Percentiles rank a stretch among this genome's conserved stretches.
phyloP scores from a whole-genome alignment of 805 yeast species.

The Yarrowia hollandica region DNA sequence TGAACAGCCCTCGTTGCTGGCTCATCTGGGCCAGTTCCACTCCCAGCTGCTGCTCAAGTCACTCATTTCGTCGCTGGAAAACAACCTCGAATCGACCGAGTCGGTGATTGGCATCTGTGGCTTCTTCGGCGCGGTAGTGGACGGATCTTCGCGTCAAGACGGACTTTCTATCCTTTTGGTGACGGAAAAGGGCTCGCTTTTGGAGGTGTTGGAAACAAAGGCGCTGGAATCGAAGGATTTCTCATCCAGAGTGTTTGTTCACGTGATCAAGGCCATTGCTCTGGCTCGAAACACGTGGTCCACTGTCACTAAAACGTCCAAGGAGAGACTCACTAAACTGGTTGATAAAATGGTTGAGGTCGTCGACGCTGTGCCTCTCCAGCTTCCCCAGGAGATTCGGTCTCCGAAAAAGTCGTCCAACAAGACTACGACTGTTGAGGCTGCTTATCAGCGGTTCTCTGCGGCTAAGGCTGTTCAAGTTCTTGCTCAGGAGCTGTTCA shows the following conservation, averaged over 20 bases:
- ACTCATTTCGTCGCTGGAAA: slow-evolving; percentile 60
- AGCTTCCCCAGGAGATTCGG: slow-evolving; percentile 1
- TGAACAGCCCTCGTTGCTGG: slow-evolving; percentile 74
- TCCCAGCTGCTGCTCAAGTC: slow-evolving; percentile 62
- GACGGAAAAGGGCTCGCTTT: slow-evolving; percentile 32
- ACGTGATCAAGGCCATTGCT: slow-evolving; percentile 70
- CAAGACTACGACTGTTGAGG: slow-evolving; percentile 30
- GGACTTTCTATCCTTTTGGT: slow-evolving; percentile 43
- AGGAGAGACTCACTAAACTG: slow-evolving; percentile 35
- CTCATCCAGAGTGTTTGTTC: slow-evolving; percentile 45
- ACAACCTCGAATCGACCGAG: slow-evolving; percentile 40
- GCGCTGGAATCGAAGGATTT: slow-evolving; percentile 27
- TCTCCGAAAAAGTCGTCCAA: slow-evolving; percentile 27
- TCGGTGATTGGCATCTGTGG: slow-evolving; percentile 35
- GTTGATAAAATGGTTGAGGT: slow-evolving; percentile 15
- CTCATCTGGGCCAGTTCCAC: slow-evolving; percentile 71
- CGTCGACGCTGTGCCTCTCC: slow-evolving; percentile 12
- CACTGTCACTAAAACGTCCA: slow-evolving; percentile 50
- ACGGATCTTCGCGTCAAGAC: slow-evolving; percentile 40
- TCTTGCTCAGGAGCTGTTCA: slow-evolving; percentile 68
- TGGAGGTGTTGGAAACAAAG: slow-evolving; percentile 37
- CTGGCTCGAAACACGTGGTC: slow-evolving; percentile 79
- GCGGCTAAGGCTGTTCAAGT: slow-evolving; percentile 73
- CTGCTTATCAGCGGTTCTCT: slow-evolving; percentile 38
- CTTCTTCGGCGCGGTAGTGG: slow-evolving; percentile 38